Evolutionary conservation across 768 basidiomycete genomes (phyloP).

Genomic region (Coprinopsis marcescibilis): DNA sequence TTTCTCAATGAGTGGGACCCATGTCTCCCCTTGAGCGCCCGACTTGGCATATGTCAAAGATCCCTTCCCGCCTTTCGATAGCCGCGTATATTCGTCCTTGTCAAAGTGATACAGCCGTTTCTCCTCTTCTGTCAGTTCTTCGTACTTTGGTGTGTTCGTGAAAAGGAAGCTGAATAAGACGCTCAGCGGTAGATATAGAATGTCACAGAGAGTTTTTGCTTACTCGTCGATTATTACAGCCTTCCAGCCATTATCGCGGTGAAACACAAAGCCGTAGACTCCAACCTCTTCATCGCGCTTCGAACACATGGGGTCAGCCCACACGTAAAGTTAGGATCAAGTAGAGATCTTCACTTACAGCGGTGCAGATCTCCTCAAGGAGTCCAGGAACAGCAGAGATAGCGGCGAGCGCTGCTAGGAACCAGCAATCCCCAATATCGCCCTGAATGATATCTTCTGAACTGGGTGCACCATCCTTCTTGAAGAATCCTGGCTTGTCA

Average conservation of each 20-base stretch:
- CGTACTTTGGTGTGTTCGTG: conserved; percentile 44
- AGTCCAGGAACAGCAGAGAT: conserved; percentile 38
- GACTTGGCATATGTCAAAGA: background rate
- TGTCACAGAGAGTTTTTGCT: conserved; percentile 10
- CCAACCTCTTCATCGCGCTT: conserved; percentile 49
- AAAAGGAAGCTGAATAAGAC: conserved; percentile 36
- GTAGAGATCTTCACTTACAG: conserved; percentile 18
- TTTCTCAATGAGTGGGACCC: conserved; percentile 46
- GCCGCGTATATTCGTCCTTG: background rate
- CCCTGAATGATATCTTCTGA: conserved; percentile 46
- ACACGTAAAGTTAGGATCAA: background rate
- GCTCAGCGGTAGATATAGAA: background rate
- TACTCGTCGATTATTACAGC: conserved; percentile 56
- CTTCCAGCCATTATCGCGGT: conserved; percentile 44
- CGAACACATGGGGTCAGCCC: background rate
- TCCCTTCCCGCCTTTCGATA: background rate
- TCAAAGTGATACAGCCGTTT: conserved; percentile 24
- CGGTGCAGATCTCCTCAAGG: conserved; percentile 44
- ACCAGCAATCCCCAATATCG: conserved; percentile 48
- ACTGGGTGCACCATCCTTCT: conserved; percentile 31
- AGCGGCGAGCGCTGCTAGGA: conserved; percentile 45
- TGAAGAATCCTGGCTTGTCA: conserved; percentile 43
- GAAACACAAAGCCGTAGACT: conserved; percentile 56
- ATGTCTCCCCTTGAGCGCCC: conserved; percentile 28
- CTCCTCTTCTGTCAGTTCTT: conserved; percentile 35